Base-by-base conservation (phyloP, 225 moss, liverwort and hornwort genomes). In the Takakia lepidozioides region DNA sequence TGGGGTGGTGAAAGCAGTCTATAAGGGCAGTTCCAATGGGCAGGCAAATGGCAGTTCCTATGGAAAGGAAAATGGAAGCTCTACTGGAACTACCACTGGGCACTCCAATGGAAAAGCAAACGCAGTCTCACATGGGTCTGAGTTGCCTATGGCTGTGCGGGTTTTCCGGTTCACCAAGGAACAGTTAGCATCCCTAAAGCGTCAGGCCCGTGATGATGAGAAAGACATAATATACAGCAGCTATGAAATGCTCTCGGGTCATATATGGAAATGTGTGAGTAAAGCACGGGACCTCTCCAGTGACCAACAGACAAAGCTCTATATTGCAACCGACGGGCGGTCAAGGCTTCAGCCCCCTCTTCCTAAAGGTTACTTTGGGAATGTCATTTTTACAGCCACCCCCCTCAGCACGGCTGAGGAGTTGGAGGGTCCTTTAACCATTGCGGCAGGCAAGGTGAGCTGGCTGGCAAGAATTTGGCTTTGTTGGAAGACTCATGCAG, bases 191-290 rank as follows among this genome's bases (percentile, higher is more conserved):
- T 29, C 34, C 1, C 58, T 99, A 45, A 99, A 99, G 49, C 68
- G 52, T 36, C 79, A 68, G 63, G 84, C 82, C 3, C 36, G 66
- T 36, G 70, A 91, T 8, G 60, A 46, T 1, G 66, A 67, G 30
- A 78, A 75, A 26, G 47, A 60, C 29, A 57, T 78, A 14, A 57
- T 49, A 0, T 91, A 73, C 75, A 99, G 91, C 62, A 83, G 91
- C 38, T 99, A 99, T 52, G 98, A 87, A 55, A 91, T 91, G 91
- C 69, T 99, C 7, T 83, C 98, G 0, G 91, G 75, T 2, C 98
- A 99, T 59, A 87, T 99, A 18, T 91, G 98, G 98, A 91, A 74
- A 44, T 81, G 91, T 38, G 75, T 68, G 36, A 83, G 85, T 1
- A 39, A 64, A 29, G 73, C 98, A 17, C 71, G 98, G 19, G 59